Evolutionary conservation across 768 basidiomycete genomes (phyloP), one percentile per base, ranked within the genome.

Genomic region (Russula compacta): DNA sequence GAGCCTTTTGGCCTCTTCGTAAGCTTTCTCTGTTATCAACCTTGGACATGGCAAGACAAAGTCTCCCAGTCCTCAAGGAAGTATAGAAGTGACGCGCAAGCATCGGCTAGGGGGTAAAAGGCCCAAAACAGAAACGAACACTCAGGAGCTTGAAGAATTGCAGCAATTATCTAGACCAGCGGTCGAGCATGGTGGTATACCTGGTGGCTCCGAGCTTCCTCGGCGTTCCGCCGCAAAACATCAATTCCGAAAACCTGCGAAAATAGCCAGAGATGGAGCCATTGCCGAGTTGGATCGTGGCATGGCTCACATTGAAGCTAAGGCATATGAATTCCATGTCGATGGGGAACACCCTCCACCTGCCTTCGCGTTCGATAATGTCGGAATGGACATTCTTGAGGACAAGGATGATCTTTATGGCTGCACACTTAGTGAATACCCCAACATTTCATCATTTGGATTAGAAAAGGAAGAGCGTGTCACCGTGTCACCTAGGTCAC

Each of bases 401-500:
- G 54, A 43, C 33, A 50, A 49, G 29, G 55, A n/a, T 24, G 47
- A 46, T 24, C 44, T 14, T 7, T 14, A 33, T 12, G 35, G n/a
- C 44, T 7, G 32, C 17, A n/a, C 43, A 24, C 24, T 14, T 46
- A 11, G 4, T 15, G 51, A 53, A 3, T 43, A 49, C 19, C 53
- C 33, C 40, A 5, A 7, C 10, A 12, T 35, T 44, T 33, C 21
- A 17, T 29, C 44, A 4, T 11, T 38, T 11, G 48, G n/a, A 17
- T 6, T n/a, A n/a, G 40, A 44, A 11, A 54, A 43, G 36, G 50
- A 29, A 44, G 53, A 17, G 40, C 49, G 36, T 17, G 46, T 33
- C 44, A 14, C 51, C 10, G n/a, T 36, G 36, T 14, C 43, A 24
- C 46, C 50, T 11, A 75, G 71, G 53, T 70, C 68, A 17, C 64